Evolutionary conservation across 495 filamentous ascomycete species (phyloP).

Genomic region (Tuber microsphaerosporum): DNA sequence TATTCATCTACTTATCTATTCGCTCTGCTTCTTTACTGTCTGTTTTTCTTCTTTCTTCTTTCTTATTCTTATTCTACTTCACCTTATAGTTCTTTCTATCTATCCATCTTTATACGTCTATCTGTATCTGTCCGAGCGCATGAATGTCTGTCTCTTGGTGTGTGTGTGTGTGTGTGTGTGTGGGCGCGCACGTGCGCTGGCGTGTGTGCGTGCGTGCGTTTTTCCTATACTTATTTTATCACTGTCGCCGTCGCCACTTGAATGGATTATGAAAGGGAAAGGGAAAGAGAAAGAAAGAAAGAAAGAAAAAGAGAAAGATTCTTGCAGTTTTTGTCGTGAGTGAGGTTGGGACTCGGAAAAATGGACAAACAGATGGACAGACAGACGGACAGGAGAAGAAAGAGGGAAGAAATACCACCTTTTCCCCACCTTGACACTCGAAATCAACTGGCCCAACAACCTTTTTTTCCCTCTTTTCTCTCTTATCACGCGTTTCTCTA

Average conservation of each 20-base stretch:
- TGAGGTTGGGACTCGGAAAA: neutral
- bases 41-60: neutral
- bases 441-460: neutral
- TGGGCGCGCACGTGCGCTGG: neutral
- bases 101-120: neutral
- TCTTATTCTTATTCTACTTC: slow-evolving; percentile 1
- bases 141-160: neutral
- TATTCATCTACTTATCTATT: neutral
- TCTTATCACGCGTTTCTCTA: neutral
- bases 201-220: slow-evolving; percentile 5
- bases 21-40: neutral
- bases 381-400: neutral
- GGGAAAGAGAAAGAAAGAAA: neutral
- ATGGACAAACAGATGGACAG: neutral
- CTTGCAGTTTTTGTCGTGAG: neutral
- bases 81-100: neutral
- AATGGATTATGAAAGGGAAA: slow-evolving; percentile 5
- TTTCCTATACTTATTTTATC: neutral
- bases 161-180: neutral
- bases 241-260: neutral
- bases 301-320: too few species aligned
- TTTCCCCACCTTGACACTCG: neutral
- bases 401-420: neutral
- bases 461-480: neutral
- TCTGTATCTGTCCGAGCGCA: neutral